Evolutionary conservation across 2,329 filamentous ascomycete genomes (phyloP).

Genomic region (Daldinia sp.): DNA sequence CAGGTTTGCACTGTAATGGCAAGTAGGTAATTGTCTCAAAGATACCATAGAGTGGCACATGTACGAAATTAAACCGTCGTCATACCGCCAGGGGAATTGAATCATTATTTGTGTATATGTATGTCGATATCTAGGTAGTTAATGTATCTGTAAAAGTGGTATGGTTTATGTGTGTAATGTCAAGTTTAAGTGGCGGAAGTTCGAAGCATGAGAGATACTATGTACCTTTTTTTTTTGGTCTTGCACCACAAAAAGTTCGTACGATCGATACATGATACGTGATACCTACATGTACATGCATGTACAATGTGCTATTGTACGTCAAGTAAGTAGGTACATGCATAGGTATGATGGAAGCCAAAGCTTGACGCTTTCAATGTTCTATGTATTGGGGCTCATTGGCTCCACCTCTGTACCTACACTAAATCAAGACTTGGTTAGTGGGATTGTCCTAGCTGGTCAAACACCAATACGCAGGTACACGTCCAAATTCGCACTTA

Average conservation of each 20-base stretch:
- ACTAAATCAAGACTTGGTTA: neutral
- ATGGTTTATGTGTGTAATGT: no score
- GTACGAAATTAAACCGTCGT: neutral
- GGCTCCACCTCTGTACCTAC: slow-evolving; percentile 15
- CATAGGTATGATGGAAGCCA: neutral
- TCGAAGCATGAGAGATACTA: slow-evolving; percentile 25
- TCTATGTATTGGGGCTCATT: neutral
- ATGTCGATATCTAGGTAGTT: neutral
- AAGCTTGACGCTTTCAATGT: neutral
- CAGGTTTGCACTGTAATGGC: neutral
- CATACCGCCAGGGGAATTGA: neutral
- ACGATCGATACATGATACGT: slow-evolving; percentile 21
- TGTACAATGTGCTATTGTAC: slow-evolving; percentile 1
- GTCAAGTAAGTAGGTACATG: neutral
- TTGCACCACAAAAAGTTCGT: slow-evolving; percentile 27
- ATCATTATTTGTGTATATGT: neutral
- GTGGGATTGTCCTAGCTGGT: slow-evolving; percentile 15
- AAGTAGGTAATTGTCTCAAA: neutral
- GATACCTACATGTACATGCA: slow-evolving; percentile 1
- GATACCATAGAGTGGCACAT: neutral
- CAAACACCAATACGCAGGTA: neutral
- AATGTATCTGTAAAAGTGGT: neutral
- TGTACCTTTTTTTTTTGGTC: slow-evolving; percentile 13
- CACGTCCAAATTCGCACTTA: neutral
- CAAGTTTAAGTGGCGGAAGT: slow-evolving; percentile 19